Conservation (phyloP, 257 asterid species). For the Oldenlandia corymbosa region DNA sequence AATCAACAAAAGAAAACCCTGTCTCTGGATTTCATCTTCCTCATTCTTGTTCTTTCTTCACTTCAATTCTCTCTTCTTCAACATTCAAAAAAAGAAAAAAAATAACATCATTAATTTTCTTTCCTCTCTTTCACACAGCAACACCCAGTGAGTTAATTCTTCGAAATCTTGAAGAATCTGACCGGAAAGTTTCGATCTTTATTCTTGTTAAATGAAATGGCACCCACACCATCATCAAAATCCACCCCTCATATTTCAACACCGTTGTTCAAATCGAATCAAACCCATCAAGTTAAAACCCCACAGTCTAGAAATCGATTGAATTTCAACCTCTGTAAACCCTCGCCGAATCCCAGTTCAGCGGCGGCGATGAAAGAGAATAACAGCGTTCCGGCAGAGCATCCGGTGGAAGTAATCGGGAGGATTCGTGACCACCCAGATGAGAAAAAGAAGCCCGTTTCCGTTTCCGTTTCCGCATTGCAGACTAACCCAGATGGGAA, state of each 20-base stretch:
- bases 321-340: constrained; percentile 35
- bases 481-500: constrained; percentile 47
- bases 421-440: constrained; percentile 76
- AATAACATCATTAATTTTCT: not conserved
- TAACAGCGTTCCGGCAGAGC: constrained; percentile 45
- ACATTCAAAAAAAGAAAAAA: not conserved
- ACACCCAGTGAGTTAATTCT: not conserved
- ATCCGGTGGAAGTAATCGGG: constrained; percentile 88
- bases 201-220: constrained; percentile 27
- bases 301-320: constrained; percentile 66
- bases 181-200: not conserved
- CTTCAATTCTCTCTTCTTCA: not conserved
- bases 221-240: constrained; percentile 62
- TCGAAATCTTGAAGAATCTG: constrained; percentile 15
- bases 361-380: constrained; percentile 13
- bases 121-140: not conserved
- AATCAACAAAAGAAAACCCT: constrained; percentile 19
- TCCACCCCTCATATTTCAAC: constrained; percentile 21
- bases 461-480: constrained; percentile 30
- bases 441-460: constrained; percentile 29
- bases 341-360: constrained; percentile 25
- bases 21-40: not conserved
- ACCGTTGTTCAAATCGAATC: constrained; percentile 34
- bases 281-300: constrained; percentile 39
- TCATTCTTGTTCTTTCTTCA: constrained; percentile 8